Percentiles rank a stretch among this genome's conserved stretches.
Evolutionary conservation across 2,329 filamentous ascomycete species (phyloP).

Genomic region (Simplicillium aogashimaense): DNA sequence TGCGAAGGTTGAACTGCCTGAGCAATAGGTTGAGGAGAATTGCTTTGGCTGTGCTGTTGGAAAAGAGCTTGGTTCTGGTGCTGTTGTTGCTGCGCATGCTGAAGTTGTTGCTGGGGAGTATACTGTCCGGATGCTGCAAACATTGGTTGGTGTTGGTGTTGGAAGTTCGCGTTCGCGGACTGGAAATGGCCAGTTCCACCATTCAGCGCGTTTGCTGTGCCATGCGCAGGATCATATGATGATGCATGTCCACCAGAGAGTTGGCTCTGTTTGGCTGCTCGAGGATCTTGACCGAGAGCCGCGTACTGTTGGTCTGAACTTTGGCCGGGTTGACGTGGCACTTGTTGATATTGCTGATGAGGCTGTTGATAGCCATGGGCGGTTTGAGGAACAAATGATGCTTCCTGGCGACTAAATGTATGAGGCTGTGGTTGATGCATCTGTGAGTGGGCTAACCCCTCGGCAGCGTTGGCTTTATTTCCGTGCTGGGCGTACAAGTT

Average conservation of each 20-base stretch:
- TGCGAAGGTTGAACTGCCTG: too few species aligned
- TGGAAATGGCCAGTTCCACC: too few species aligned
- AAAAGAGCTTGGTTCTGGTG: constrained; percentile 3
- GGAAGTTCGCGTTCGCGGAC: constrained; percentile 3
- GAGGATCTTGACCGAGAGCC: too few species aligned
- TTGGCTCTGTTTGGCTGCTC: too few species aligned
- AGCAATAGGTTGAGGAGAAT: constrained; percentile 9
- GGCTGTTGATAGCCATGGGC: too few species aligned
- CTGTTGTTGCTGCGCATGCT: constrained; percentile 4
- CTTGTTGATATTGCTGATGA: too few species aligned
- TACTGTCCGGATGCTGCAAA: constrained; percentile 3
- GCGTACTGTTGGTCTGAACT: too few species aligned
- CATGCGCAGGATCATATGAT: constrained; percentile 17
- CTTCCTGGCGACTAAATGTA: constrained; percentile 21
- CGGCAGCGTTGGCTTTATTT: constrained; percentile 17
- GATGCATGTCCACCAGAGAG: constrained; percentile 9
- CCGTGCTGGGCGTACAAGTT: constrained; percentile 25
- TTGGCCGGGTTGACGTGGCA: too few species aligned
- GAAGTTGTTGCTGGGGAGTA: constrained; percentile 5
- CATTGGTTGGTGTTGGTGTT: background rate
- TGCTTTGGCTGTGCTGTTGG: background rate
- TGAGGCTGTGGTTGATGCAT: constrained; percentile 14
- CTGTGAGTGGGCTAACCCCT: too few species aligned
- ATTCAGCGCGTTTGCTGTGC: constrained; percentile 16
- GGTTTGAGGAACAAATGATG: constrained; percentile 19